These are phyloP conservation scores for Naganishia sp. DNA, from an alignment of 1,284 basidiomycete genomes.

Conservation along the genomic window DNA sequence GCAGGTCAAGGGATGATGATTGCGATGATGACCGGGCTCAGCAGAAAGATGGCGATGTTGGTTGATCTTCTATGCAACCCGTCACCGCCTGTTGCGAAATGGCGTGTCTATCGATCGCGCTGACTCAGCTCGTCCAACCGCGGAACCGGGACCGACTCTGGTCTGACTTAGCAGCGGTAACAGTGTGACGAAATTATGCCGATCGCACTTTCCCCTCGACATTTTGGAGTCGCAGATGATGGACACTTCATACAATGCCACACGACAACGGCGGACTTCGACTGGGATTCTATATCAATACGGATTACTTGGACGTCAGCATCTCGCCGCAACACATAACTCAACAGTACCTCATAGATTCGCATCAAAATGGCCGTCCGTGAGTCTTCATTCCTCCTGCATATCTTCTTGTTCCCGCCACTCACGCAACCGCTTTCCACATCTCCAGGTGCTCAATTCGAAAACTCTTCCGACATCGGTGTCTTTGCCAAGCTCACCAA, in stretches of 20 bases:
- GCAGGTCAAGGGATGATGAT: too few relatives aligned
- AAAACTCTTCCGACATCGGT: constrained; percentile 95
- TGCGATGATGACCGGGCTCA: too few relatives aligned
- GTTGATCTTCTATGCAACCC: constrained; percentile 8
- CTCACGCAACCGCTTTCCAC: too few relatives aligned
- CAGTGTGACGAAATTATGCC: constrained; percentile 18
- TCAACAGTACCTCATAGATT: too few relatives aligned
- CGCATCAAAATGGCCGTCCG: constrained; percentile 57
- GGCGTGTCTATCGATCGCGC: background rate
- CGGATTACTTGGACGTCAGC: too few relatives aligned
- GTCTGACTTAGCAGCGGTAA: constrained; percentile 3
- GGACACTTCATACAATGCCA: background rate
- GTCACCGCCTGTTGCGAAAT: background rate
- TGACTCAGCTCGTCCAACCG: constrained; percentile 12
- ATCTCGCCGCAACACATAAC: too few relatives aligned
- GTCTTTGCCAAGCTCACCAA: constrained; percentile 95
- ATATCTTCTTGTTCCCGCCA: too few relatives aligned
- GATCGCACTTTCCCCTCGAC: constrained; percentile 4
- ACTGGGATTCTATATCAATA: too few relatives aligned
- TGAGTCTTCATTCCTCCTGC: constrained; percentile 43
- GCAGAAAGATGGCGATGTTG: background rate
- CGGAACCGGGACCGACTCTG: constrained; percentile 17
- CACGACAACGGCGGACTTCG: too few relatives aligned
- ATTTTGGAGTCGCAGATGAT: background rate
- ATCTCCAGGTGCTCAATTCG: constrained; percentile 78